phyloP scores from a whole-genome alignment of 139 green algal species.

The Trebouxia sp. region DNA sequence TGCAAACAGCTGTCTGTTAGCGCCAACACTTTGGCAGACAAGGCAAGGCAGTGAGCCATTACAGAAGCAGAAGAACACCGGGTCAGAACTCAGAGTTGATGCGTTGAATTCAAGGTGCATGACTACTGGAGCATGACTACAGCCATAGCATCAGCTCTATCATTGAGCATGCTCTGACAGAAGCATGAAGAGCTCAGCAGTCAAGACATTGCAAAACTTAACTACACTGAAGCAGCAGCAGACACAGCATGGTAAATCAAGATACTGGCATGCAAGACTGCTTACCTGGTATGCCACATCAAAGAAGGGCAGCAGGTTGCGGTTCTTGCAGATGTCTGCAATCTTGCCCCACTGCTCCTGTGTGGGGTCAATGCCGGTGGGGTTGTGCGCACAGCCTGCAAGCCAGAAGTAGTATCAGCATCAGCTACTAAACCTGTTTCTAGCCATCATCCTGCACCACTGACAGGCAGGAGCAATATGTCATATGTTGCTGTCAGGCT shows the following conservation, averaged over 20 bases:
- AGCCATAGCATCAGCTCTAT: neutral
- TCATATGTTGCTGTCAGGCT: too few species aligned
- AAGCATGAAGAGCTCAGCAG: neutral
- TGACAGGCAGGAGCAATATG: too few species aligned
- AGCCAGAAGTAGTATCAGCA: neutral
- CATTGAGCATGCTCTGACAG: neutral
- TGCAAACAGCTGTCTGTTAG: too few species aligned
- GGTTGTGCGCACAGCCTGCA: slow-evolving; percentile 96
- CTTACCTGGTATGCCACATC: slow-evolving; percentile 88
- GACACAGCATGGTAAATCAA: neutral
- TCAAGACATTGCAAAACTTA: too few species aligned
- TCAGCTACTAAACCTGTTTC: neutral
- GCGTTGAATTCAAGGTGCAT: too few species aligned
- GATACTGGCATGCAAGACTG: neutral
- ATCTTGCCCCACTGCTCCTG: slow-evolving; percentile 94
- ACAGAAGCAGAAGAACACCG: too few species aligned
- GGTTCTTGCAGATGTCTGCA: slow-evolving; percentile 78
- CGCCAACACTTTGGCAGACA: too few species aligned
- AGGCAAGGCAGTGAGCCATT: too few species aligned
- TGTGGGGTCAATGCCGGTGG: slow-evolving; percentile 96
- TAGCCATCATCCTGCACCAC: too few species aligned
- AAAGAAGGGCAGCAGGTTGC: slow-evolving; percentile 94
- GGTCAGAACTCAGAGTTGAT: too few species aligned
- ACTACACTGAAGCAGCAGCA: neutral
- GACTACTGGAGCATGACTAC: neutral